Base-by-base conservation (phyloP, 2,329 filamentous ascomycete genomes). In the Alternaria postmessia region DNA sequence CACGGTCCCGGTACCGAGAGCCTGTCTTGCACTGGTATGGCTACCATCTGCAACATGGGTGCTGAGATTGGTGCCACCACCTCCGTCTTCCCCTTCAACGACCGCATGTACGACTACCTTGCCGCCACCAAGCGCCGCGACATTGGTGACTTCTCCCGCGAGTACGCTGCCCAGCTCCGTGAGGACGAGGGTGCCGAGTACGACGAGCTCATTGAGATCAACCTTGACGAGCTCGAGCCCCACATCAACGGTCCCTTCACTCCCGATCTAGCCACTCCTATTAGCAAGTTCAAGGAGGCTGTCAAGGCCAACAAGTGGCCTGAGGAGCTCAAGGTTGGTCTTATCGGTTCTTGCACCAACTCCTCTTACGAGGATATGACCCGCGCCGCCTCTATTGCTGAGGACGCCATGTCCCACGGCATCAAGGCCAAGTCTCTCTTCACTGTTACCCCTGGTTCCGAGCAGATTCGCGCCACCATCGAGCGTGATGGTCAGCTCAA, bases 171-270 rank as follows among this genome's bases (percentile, higher is more conserved):
- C 73, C 93, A 96, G 74, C 91, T 99, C 66, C 88, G 87, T 61
- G 90, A 92, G 78, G 95, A 99, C 71, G 86, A 96, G 82, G 93
- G 93, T 70, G 92, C 92, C 70, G 89, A 98, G 82, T 99, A 98
- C 81, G 95, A 99, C 81, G 87, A 98, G 83, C 82, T 97, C 70
- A 93, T 98, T 75, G 94, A 97, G 84, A 92, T 99, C 83, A 94
- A 99, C 86, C 88, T 99, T 56, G 91, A 88, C 60, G 91, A 94
- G 82, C 90, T 99, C 49, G 95, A 99, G 86, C 95, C 95, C 69
- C 93, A 98, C 80, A 93, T 99, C 85, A 99, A 99, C 85, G 95
- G 95, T 69, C 95, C 95, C 67, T 98, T 98, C 88, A 99, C 95
- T 28, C 95, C 95, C 63, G 95, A 99, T 88, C 86, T 99, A 83